Evolutionary conservation across 371 early-diverging fungal genomes (phyloP), one percentile per base, ranked within the genome.

Genomic region (Sporodiniella umbellata): DNA sequence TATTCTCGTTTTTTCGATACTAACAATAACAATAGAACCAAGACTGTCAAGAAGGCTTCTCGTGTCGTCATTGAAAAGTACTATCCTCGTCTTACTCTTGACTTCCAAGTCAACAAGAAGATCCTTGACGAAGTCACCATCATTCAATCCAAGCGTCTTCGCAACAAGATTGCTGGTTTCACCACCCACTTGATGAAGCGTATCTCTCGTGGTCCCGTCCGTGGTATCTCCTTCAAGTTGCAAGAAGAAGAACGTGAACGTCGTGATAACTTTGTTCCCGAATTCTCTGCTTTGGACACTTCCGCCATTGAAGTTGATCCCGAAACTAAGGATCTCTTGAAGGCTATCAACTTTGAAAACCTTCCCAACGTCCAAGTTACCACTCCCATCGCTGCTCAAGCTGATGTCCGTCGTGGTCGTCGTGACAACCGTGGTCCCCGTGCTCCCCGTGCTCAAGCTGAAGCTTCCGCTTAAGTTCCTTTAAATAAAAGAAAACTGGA

Each of bases 131-230:
- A 98, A 78, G 98, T 99, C 53, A 96, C 99, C 64, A 89, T 96
- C 74, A 96, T 99, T 65, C 84, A 96, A 62, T 92, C 98, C 72
- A 99, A 99, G 94, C 94, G 98, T 69, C 91, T 99, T 68, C 92
- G 99, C 79, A 99, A 99, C 92, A 96, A 99, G 90, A 96, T 99
- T 69, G 99, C 99, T 67, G 99, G 99, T 66, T 99, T 98, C 92
- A 96, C 99, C 79, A 99, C 99, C 62, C 98, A 98, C 80, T 87
- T 99, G 87, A 98, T 99, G 98, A 95, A 95, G 85, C 95, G 99
- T 84, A 97, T 99, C 60, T 94, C 96, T 76, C 90, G 94, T 65
- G 99, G 99, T 50, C 97, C 96, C 58, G 99, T 99, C 60, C 96
- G 97, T 78, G 99, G 99, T 78, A 96, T 99, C 77, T 99, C 99